These are phyloP conservation scores for Neurospora tetraspora DNA, from an alignment of 495 filamentous ascomycete genomes.

Conservation along the genomic window DNA sequence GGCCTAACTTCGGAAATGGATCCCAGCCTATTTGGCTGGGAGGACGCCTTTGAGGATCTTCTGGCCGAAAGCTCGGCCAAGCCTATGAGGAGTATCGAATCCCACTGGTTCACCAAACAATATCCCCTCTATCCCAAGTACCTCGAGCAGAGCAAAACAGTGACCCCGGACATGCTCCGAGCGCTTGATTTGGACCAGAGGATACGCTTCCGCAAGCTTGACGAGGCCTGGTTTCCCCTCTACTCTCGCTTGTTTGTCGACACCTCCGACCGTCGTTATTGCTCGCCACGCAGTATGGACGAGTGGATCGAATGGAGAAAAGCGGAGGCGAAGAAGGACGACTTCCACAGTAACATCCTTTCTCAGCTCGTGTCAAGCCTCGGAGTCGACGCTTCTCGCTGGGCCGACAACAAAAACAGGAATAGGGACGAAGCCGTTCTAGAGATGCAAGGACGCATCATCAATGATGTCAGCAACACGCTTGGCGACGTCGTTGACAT, in stretches of 20 bases:
- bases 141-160: neutral
- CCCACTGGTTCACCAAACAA: neutral
- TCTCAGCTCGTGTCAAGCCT: neutral
- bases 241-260: neutral
- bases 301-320: constrained; percentile 11
- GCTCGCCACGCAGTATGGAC: constrained; percentile 11
- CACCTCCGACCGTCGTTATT: neutral
- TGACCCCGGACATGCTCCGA: neutral
- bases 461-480: neutral
- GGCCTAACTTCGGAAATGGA: constrained; percentile 13
- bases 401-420: neutral
- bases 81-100: constrained; percentile 5
- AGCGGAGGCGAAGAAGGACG: neutral
- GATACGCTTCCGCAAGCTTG: constrained; percentile 1
- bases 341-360: neutral
- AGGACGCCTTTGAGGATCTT: constrained; percentile 35
- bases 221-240: constrained; percentile 10
- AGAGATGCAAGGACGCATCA: neutral
- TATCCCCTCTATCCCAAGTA: constrained; percentile 1
- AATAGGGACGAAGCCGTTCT: neutral
- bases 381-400: neutral
- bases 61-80: constrained; percentile 19
- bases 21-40: constrained; percentile 23
- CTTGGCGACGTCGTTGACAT: neutral
- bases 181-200: constrained; percentile 3